Base-by-base conservation (phyloP, 495 filamentous ascomycete genomes). In the Hapsidospora chrysogenum region DNA sequence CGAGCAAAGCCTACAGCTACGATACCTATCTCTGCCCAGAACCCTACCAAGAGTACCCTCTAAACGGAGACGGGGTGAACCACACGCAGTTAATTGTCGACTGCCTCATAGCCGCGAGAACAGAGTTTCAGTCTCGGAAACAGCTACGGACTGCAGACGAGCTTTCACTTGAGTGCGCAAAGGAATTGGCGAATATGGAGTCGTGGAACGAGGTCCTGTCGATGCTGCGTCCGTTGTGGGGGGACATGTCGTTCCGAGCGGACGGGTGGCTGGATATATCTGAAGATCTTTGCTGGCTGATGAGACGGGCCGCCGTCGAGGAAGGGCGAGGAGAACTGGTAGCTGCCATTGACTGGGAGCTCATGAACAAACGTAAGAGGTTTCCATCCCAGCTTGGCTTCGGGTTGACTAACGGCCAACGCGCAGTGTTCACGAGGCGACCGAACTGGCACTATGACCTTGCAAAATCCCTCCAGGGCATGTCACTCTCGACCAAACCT, bases 11-110 rank as follows among this genome's bases (percentile, higher is more conserved):
- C 9, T 76, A 76, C 40, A 62, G 68, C 1, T 87, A 92, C 49
- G 86, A 95, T 49, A 79, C 73, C 8, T 95, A 92, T 52, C 71
- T 95, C 46, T 85, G 77, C 17, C 78, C 77, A 0, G 70, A 79
- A 19, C 78, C 85, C 1, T 66, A 83, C 40, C 53, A 77, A 33
- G 86, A 93, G 51, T 70, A 56, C 32, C 70, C 78, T 6, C 45
- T 74, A 13, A 41, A 61, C 19, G 66, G 61, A n/a, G 28, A 43
- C 7, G 73, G 70, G 2, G 67, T 74, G 39, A 61, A 84, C 42
- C 80, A 89, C 50, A 68, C 69, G 15, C 41, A 48, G 18, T 42
- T 81, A 25, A 79, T 85, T 15, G 44, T 76, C 7, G 58, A 64
- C 28, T 66, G 68, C 8, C 48, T 85, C 21, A 61, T 66, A 39